These are phyloP conservation scores for Rhizopogon roseolus DNA, from an alignment of 768 basidiomycete species.

Conservation along the genomic window DNA sequence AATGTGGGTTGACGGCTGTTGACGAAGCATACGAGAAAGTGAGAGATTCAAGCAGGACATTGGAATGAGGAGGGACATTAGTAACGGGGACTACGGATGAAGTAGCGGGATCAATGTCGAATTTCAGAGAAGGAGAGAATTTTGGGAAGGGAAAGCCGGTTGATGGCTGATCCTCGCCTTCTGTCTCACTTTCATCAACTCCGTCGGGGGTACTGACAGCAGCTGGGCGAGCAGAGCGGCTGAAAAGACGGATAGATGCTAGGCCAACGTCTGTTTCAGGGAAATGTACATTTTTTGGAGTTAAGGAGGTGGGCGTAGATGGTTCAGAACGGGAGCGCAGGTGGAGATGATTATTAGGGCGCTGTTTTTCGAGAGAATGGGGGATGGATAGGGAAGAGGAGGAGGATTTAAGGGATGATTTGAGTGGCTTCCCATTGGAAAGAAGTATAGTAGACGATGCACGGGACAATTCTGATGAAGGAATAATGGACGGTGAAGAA, in stretches of 20 bases:
- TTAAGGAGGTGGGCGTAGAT: slow-evolving; percentile 40
- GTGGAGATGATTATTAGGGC: slow-evolving; percentile 8
- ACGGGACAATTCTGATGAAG: slow-evolving; percentile 20
- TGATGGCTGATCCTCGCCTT: slow-evolving; percentile 19
- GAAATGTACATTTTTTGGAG: slow-evolving; percentile 87
- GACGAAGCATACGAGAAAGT: slow-evolving; percentile 16
- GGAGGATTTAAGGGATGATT: slow-evolving; percentile 70
- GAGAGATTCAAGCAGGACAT: slow-evolving; percentile 36
- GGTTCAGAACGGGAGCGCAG: slow-evolving; percentile 53
- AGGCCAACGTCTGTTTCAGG: slow-evolving; percentile 60
- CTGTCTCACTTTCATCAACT: slow-evolving; percentile 43
- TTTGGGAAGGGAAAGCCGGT: slow-evolving; percentile 21
- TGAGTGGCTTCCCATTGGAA: slow-evolving; percentile 81
- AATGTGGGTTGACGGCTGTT: slow-evolving; percentile 22
- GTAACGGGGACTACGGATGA: slow-evolving; percentile 10
- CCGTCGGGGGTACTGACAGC: slow-evolving; percentile 31
- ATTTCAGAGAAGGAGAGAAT: slow-evolving; percentile 10
- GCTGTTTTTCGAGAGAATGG: neutral
- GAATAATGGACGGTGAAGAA: slow-evolving; percentile 1
- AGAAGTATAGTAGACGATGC: slow-evolving; percentile 44
- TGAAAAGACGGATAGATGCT: slow-evolving; percentile 59
- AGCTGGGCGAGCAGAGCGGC: slow-evolving; percentile 65
- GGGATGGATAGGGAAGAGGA: slow-evolving; percentile 13
- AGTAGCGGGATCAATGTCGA: slow-evolving; percentile 16
- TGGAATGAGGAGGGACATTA: slow-evolving; percentile 9